Base-by-base conservation (phyloP, 495 filamentous ascomycete genomes). In the Antarctomyces pellizariae region DNA sequence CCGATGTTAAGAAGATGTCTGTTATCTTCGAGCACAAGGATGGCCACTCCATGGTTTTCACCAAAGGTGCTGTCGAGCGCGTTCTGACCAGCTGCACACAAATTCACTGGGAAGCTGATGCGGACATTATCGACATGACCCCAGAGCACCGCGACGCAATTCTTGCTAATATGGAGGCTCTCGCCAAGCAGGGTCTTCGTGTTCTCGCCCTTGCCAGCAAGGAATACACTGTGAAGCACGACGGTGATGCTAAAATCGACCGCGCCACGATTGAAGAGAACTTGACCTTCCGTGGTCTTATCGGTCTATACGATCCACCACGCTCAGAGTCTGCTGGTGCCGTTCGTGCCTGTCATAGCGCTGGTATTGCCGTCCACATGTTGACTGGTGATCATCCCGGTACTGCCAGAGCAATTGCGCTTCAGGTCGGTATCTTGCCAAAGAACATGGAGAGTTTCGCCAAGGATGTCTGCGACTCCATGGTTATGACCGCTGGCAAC, bases 321-420 rank as follows among this genome's bases (percentile, higher is more conserved):
- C 47, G 69, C 29, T 31, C 52, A 10, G 42, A 65, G 45, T 47
- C 62, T 18, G 42, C 45, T 43, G 36, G 32, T 16, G 65, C 69
- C 0, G 69, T 75, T 11, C 46, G 44, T 22, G 48, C 57, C 30
- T 76, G 71, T 32, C 64, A 71, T 33, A 48, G 50, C 18, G 64
- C 71, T 27, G 71, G 71, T n/a, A 75, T 76, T 23, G 53, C 59
- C n/a, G 70, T 75, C 1, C 71, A 75, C 41, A 76, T 76, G 71
- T 56, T 76, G 1, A 76, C 71, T 7, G 70, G 71, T 32, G 70
- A 75, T 36, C 67, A 73, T 35, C 57, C 60, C 0, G 56, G 63
- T 7, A 75, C 71, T n/a, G 67, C 70, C 1, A 53, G 53, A 18
- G 62, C 69, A 5, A 73, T 76, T 28, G 71, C 69, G 1, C 46